phyloP scores from a whole-genome alignment of 257 asterid species.

The Capsicum baccatum region DNA sequence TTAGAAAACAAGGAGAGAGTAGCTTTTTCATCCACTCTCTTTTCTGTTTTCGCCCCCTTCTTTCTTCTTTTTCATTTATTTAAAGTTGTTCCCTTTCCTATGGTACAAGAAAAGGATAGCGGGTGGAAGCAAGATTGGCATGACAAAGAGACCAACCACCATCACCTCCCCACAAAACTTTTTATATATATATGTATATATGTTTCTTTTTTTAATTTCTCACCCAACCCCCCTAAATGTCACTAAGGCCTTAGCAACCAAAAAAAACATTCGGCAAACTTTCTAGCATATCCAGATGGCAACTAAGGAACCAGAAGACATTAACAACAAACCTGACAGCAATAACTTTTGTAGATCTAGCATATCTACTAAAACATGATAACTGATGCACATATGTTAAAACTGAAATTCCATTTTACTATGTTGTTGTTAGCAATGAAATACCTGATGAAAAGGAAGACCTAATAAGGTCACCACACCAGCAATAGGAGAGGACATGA shows the following conservation, averaged over 20 bases:
- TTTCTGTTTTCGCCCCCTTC: neutral
- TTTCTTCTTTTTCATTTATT: slow-evolving; percentile 9
- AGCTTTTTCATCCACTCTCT: neutral
- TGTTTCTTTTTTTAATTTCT: no score
- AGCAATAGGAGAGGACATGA: slow-evolving; percentile 92
- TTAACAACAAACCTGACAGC: neutral
- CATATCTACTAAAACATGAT: neutral
- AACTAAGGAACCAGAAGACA: neutral
- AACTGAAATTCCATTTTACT: slow-evolving; percentile 16
- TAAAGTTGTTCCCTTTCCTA: neutral
- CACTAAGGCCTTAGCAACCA: neutral
- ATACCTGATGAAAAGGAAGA: slow-evolving; percentile 86
- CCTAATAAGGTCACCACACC: slow-evolving; percentile 98
- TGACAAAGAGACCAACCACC: neutral
- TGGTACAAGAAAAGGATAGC: neutral
- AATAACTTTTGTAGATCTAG: neutral
- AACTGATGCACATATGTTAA: neutral
- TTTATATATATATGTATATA: no score
- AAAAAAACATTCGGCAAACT: neutral
- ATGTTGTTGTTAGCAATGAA: neutral
- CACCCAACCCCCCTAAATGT: neutral
- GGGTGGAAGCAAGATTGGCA: neutral
- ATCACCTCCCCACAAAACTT: no score
- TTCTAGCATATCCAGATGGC: slow-evolving; percentile 16
- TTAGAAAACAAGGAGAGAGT: neutral